These are phyloP conservation scores for Ramalina intermedia DNA, from an alignment of 495 filamentous ascomycete genomes.

Conservation along the genomic window DNA sequence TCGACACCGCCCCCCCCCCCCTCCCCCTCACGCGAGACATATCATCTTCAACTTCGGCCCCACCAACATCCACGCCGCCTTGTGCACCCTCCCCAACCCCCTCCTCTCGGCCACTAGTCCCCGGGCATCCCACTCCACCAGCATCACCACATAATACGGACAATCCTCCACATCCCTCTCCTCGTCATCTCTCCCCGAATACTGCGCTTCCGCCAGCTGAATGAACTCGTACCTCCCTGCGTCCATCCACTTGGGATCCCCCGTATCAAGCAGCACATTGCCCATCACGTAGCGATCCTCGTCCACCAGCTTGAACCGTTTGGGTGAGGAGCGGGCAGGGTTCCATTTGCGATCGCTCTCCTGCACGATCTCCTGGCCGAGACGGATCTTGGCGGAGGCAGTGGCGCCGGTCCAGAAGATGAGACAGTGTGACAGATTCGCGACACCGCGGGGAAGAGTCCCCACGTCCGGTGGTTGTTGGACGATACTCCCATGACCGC, in stretches of 20 bases:
- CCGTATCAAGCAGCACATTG: neutral
- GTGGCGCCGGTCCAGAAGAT: neutral
- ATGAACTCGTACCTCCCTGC: neutral
- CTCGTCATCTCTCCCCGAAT: neutral
- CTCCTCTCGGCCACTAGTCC: neutral
- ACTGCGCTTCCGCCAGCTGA: neutral
- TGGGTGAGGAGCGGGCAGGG: neutral
- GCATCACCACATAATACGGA: neutral
- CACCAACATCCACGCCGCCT: neutral
- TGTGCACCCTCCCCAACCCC: neutral
- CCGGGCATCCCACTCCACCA: neutral
- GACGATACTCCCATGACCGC: neutral
- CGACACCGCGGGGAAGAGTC: neutral
- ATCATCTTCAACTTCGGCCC: neutral
- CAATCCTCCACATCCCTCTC: constrained; percentile 1
- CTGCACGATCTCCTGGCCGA: neutral
- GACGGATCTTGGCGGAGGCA: neutral
- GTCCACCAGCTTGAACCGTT: neutral
- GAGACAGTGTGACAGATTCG: neutral
- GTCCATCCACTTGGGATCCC: neutral
- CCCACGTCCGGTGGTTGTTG: neutral
- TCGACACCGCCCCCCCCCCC: too few species aligned
- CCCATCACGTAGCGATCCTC: neutral
- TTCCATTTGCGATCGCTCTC: neutral
- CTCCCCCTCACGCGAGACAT: neutral